Base-by-base conservation (phyloP, 768 basidiomycete genomes). In the Boletus insuetus region DNA sequence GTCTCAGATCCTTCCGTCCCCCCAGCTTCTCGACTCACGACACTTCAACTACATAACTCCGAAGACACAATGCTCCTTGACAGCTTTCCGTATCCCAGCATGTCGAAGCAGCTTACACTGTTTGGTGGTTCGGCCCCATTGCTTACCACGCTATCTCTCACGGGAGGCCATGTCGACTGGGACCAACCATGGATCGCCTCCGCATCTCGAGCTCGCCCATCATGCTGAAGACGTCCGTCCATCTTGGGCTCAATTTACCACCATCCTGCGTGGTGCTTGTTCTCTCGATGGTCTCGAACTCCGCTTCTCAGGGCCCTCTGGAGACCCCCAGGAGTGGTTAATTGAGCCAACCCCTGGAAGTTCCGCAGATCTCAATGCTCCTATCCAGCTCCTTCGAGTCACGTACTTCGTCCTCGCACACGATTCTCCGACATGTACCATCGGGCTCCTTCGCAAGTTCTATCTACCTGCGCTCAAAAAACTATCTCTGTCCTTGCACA, bases 161-260 rank as follows among this genome's bases (percentile, higher is more conserved):
- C 84, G 82, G 87, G 86, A 41, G 83, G 88, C 5, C 87, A 90
- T 58, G 67, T 90, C 35, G 78, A 84, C 54, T 91, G 89, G 89
- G 73, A 77, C 32, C 70, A 74, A 32, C 73, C 76, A 39, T 39
- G 38, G 38, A 39, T 39, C 8, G n/a, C 38, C n/a, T 39, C 38
- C 3, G 38, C 38, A 19, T 19, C 65, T 90, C 24, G 81, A 86
- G 61, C 72, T 91, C 41, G 80, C 83, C 0, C 88, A 80, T 69
- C 87, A 87, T 60, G 69, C 79, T 9, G 74, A 77, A 24, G 82
- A 87, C 62, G 84, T 86, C 17, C 81, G 86, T 14, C 89, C 88
- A 2, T 75, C 78, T 6, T 87, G 79, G 69, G 54, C 62, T 10
- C 75, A 79, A 14, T 85, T 89, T 57, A 63, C 69, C 35, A 64